Evolutionary conservation across 345 rosid species (phyloP).

Genomic region (Acer campestre): DNA sequence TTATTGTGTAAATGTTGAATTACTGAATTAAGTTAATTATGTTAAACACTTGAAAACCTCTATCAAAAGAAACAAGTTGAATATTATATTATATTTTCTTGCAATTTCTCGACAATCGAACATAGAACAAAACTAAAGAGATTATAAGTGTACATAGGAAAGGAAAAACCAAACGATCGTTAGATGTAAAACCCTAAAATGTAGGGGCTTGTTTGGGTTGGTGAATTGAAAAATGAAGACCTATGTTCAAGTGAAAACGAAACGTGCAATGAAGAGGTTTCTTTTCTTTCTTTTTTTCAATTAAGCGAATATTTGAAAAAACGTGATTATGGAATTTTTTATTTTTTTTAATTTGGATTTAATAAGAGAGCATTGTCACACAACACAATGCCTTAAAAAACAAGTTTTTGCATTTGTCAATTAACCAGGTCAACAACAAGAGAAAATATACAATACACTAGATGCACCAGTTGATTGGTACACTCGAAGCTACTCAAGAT

Average conservation of each 20-base stretch:
- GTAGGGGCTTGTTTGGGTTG: too few species aligned
- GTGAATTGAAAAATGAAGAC: not conserved
- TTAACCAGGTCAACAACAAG: too few species aligned
- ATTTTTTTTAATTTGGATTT: not conserved
- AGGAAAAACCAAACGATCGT: not conserved
- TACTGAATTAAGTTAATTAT: too few species aligned
- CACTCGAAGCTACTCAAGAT: too few species aligned
- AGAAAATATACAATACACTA: too few species aligned
- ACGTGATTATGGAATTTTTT: not conserved
- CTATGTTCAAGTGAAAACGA: not conserved
- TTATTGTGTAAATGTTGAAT: too few species aligned
- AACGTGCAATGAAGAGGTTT: not conserved
- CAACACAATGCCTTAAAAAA: too few species aligned
- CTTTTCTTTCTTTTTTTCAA: not conserved
- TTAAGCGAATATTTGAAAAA: not conserved
- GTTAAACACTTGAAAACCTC: too few species aligned
- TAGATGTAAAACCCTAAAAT: too few species aligned
- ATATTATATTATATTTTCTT: not conserved
- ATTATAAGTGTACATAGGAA: not conserved
- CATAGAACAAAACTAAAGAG: not conserved
- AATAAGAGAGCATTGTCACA: too few species aligned
- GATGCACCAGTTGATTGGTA: too few species aligned
- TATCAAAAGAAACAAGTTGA: not conserved
- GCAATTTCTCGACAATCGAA: conserved; percentile 6
- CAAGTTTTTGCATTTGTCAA: too few species aligned